These are phyloP conservation scores for Trypanosoma mega DNA, from an alignment of 208 protist species.

Conservation along the genomic window DNA sequence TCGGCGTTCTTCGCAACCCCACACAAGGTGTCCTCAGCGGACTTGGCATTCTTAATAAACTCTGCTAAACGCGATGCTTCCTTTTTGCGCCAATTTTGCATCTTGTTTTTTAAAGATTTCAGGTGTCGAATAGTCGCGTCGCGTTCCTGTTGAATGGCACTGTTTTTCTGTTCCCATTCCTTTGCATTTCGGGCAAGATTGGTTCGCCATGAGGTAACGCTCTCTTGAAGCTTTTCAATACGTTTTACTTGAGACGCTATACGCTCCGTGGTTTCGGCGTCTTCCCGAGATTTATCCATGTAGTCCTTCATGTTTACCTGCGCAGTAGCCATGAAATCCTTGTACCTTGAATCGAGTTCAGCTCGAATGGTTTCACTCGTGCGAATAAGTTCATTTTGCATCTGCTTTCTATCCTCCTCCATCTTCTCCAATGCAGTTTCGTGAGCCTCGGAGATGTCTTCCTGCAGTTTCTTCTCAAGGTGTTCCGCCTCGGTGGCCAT, in stretches of 20 bases:
- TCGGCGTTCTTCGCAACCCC: constrained; percentile 72
- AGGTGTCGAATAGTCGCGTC: constrained; percentile 90
- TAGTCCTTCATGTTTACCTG: constrained; percentile 95
- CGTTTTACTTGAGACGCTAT: constrained; percentile 90
- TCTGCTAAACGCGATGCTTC: constrained; percentile 83
- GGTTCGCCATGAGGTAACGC: constrained; percentile 86
- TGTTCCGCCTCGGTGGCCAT: constrained; percentile 86
- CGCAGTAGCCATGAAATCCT: constrained; percentile 89
- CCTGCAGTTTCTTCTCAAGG: constrained; percentile 87
- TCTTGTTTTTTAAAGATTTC: constrained; percentile 93
- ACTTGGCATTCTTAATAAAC: constrained; percentile 89
- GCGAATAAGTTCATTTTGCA: constrained; percentile 76
- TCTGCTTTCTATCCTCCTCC: constrained; percentile 90
- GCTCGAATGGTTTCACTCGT: constrained; percentile 63
- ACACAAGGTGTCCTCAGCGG: constrained; percentile 73
- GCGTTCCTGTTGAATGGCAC: constrained; percentile 88
- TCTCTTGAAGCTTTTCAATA: constrained; percentile 94
- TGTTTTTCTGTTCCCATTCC: constrained; percentile 93
- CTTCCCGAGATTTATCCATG: constrained; percentile 94
- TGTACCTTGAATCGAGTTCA: constrained; percentile 86
- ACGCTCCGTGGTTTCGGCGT: constrained; percentile 88
- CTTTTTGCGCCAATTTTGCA: constrained; percentile 91
- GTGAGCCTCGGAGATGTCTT: constrained; percentile 80
- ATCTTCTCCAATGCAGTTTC: constrained; percentile 92
- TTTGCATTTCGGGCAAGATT: constrained; percentile 87